A percentile compares a stretch with the other conserved stretches of the same genome.
Conservation (phyloP, 257 asterid genomes). For the Fraxinus pennsylvanica region DNA sequence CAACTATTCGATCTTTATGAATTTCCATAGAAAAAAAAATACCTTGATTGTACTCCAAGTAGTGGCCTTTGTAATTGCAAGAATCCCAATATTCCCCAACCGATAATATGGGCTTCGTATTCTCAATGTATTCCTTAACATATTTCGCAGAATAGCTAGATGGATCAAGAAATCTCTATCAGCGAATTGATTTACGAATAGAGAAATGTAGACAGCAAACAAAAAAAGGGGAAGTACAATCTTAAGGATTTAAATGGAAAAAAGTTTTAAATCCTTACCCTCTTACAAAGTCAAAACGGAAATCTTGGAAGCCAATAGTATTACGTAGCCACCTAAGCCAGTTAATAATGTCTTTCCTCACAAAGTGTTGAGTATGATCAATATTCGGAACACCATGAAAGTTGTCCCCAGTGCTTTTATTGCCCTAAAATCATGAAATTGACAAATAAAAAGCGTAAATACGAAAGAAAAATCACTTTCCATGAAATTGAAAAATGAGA, state of each 20-base stretch:
- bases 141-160: constrained; percentile 76
- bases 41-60: constrained; percentile 95
- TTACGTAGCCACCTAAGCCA: constrained; percentile 86
- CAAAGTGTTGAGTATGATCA: constrained; percentile 82
- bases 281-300: constrained; percentile 90
- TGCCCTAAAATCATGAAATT: constrained; percentile 61
- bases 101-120: constrained; percentile 72
- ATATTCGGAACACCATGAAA: constrained; percentile 87
- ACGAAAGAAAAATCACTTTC: constrained; percentile 7
- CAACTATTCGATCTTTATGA: background rate
- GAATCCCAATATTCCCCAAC: constrained; percentile 97
- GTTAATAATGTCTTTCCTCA: constrained; percentile 68
- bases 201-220: constrained; percentile 1
- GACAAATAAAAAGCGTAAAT: constrained; percentile 28
- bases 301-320: constrained; percentile 86
- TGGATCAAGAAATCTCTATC: constrained; percentile 16
- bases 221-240: constrained; percentile 1
- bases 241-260: background rate
- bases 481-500: background rate
- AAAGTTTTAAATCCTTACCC: constrained; percentile 50
- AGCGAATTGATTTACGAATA: constrained; percentile 9
- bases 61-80: constrained; percentile 75
- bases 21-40: constrained; percentile 13
- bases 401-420: constrained; percentile 86
- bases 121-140: constrained; percentile 80